phyloP scores from a whole-genome alignment of 2,329 filamentous ascomycete genomes.

The Trichophyton schoenleinii region DNA sequence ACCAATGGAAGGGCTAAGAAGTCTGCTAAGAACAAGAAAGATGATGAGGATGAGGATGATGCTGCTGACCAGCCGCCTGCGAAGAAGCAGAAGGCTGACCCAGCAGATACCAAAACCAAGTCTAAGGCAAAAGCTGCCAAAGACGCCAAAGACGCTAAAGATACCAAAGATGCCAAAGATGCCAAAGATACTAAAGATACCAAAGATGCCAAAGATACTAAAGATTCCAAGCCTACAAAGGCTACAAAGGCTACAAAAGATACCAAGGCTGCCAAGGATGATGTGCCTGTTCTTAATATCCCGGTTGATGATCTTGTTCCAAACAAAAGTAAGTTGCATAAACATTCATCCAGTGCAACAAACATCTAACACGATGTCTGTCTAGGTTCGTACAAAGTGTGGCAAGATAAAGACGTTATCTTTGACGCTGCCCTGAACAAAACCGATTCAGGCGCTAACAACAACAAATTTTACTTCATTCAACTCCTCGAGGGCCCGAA shows the following conservation, averaged over 20 bases:
- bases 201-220: background rate
- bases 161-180: background rate
- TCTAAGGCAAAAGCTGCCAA: background rate
- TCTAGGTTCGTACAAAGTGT: conserved; percentile 37
- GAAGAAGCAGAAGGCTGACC: conserved; percentile 34
- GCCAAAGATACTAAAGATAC: background rate
- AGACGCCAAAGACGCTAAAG: background rate
- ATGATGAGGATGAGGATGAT: conserved; percentile 20
- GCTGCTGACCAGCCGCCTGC: conserved; percentile 16
- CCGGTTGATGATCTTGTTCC: conserved; percentile 35
- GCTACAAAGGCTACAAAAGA: background rate
- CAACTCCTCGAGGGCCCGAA: conserved; percentile 44
- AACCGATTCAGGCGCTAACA: conserved; percentile 57
- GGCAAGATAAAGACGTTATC: conserved; percentile 56
- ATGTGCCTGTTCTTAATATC: conserved; percentile 22
- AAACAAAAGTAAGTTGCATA: conserved; percentile 15
- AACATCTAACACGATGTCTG: background rate
- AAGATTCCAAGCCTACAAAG: background rate
- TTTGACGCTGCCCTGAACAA: conserved; percentile 72
- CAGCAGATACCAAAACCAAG: background rate
- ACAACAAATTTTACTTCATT: conserved; percentile 72
- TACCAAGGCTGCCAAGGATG: background rate
- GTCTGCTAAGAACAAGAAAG: conserved; percentile 13
- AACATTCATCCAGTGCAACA: background rate
- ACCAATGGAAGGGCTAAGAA: conserved; percentile 23